A percentile compares a stretch with the other conserved stretches of the same genome.
phyloP scores from a whole-genome alignment of 257 asterid genomes.

The Ehretia macrophylla region DNA sequence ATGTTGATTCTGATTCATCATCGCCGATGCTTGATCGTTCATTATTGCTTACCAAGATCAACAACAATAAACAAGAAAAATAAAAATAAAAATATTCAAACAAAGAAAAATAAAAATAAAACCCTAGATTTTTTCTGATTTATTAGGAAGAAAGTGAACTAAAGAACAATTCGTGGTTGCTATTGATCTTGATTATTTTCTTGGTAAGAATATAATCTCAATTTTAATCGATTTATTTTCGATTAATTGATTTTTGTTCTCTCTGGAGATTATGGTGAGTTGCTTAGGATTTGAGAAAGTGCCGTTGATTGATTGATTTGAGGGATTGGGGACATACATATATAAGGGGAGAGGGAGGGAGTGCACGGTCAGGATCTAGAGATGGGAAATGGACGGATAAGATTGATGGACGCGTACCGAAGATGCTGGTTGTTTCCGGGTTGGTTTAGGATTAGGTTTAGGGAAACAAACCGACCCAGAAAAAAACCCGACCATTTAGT shows the following conservation, averaged over 20 bases:
- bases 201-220: no score
- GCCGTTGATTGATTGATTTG: background rate
- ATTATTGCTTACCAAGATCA: conserved; percentile 21
- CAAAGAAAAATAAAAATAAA: no score
- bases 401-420: conserved; percentile 24
- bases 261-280: background rate
- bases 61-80: background rate
- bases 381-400: conserved; percentile 13
- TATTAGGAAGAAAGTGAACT: no score
- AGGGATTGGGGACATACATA: background rate
- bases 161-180: no score
- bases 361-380: conserved; percentile 16
- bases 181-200: background rate
- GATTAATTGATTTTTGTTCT: background rate
- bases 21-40: conserved; percentile 54
- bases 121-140: no score
- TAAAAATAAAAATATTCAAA: conserved; percentile 3
- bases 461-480: conserved; percentile 3
- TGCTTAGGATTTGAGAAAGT: background rate
- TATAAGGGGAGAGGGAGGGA: conserved; percentile 1
- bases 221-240: no score
- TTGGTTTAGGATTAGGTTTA: conserved; percentile 1
- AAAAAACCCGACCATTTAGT: no score
- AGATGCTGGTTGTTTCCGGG: background rate
- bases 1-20: conserved; percentile 54